Conservation (phyloP, 805 yeast species). For the Spathaspora sp. region DNA sequence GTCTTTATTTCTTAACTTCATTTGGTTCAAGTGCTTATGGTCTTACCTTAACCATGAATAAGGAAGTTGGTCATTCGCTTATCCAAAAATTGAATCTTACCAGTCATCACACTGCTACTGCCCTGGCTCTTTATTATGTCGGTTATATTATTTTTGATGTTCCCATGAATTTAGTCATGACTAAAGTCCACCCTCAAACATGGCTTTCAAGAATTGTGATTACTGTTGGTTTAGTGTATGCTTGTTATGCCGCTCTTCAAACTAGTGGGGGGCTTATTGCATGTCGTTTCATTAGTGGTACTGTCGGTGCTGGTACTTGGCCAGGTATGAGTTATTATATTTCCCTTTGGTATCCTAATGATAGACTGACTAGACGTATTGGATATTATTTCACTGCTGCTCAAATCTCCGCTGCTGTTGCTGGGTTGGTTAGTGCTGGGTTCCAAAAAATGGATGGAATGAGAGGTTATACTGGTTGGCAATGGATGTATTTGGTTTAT, state of each 20-base stretch:
- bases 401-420: conserved; percentile 85
- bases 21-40: conserved; percentile 79
- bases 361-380: conserved; percentile 70
- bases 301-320: conserved; percentile 86
- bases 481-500: conserved; percentile 79
- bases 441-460: conserved; percentile 77
- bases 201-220: conserved; percentile 80
- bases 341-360: conserved; percentile 80
- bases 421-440: conserved; percentile 84
- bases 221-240: conserved; percentile 72
- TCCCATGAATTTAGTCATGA: conserved; percentile 85
- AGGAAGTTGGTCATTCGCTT: conserved; percentile 57
- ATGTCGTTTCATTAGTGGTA: conserved; percentile 65
- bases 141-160: conserved; percentile 82
- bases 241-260: conserved; percentile 65
- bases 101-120: conserved; percentile 60
- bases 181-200: conserved; percentile 76
- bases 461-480: conserved; percentile 76
- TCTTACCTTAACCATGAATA: conserved; percentile 76
- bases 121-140: conserved; percentile 78
- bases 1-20: conserved; percentile 71
- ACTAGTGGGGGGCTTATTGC: conserved; percentile 63
- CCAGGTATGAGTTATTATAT: conserved; percentile 86
- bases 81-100: conserved; percentile 47
- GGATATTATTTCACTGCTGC: conserved; percentile 93